Base-by-base conservation (phyloP, 768 basidiomycete genomes). In the Termitomyces sp. region DNA sequence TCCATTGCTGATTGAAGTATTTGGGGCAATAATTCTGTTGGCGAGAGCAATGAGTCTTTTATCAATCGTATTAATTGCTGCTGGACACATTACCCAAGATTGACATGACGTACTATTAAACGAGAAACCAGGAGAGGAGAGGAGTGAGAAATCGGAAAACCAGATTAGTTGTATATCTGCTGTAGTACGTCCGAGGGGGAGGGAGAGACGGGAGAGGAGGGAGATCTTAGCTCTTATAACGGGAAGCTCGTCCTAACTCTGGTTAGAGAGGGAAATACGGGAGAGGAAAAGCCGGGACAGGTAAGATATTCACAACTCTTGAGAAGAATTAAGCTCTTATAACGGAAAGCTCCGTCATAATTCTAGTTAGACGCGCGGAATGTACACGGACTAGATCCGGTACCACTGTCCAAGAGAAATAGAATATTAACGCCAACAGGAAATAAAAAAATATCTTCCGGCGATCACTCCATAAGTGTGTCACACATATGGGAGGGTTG, bases 401-500 rank as follows among this genome's bases (percentile, higher is more conserved):
- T 49, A 32, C 34, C 14, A 23, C 16, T 8, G n/a, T n/a, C n/a
- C n/a, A n/a, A n/a, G n/a, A n/a, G n/a, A n/a, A n/a, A n/a, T 32
- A 30, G 30, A 6, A 21, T 9, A 21, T 41, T 17, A 37, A 12
- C 1, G n/a, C 37, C 25, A 19, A 51, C 10, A 6, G n/a, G 17
- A 19, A 12, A 25, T 37, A 12, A 8, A 35, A 25, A 16, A 5
- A 50, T 25, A 17, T 50, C 49, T 39, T 25, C 25, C 17, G 5
- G 12, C 5, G 27, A 17, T 37, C 23, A 2, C n/a, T 51, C 34
- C n/a, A 19, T 30, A 16, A 35, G 17, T 27, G n/a, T 40, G 25
- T 3, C 28, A 14, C 12, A 21, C 19, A 11, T 58, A 21, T 70
- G n/a, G n/a, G 72, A 17, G 74, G 67, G 39, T 70, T 40, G 1